Evolutionary conservation across 208 protist species (phyloP).

Genomic region (Leishmania amazonensis): DNA sequence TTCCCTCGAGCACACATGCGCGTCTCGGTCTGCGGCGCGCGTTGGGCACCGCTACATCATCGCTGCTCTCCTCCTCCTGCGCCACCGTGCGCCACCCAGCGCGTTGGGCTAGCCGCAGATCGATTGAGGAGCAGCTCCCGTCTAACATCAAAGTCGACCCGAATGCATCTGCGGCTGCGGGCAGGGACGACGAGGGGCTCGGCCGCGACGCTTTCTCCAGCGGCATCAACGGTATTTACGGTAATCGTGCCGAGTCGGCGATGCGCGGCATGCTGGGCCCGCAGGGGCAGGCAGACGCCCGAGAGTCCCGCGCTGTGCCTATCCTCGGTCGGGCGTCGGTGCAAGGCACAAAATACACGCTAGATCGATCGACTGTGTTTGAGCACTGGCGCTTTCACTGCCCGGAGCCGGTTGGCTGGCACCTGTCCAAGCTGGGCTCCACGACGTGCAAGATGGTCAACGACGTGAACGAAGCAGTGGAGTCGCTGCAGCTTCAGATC

Average conservation of each 20-base stretch:
- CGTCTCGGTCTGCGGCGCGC: neutral
- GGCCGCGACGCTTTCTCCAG: conserved; percentile 34
- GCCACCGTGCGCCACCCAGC: neutral
- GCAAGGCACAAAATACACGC: conserved; percentile 77
- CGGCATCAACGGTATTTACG: conserved; percentile 85
- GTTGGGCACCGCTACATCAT: neutral
- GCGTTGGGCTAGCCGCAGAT: conserved; percentile 27
- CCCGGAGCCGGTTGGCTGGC: conserved; percentile 72
- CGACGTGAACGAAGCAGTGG: conserved; percentile 79
- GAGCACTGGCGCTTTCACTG: conserved; percentile 83
- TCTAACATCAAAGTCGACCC: conserved; percentile 45
- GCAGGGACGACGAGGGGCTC: conserved; percentile 23
- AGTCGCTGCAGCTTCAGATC: conserved; percentile 88
- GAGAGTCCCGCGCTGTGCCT: conserved; percentile 77
- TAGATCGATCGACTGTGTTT: conserved; percentile 83
- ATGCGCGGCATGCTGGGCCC: conserved; percentile 88
- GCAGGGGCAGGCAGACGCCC: conserved; percentile 73
- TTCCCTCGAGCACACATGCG: neutral
- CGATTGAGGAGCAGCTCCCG: conserved; percentile 44
- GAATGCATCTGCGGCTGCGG: conserved; percentile 16
- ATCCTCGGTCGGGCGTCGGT: conserved; percentile 79
- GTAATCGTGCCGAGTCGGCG: conserved; percentile 69
- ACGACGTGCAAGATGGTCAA: conserved; percentile 89
- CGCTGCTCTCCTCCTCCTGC: neutral
- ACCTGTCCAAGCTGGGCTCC: conserved; percentile 81